Conservation (phyloP, 1,284 basidiomycete genomes). For the Phylloporus sp. region DNA sequence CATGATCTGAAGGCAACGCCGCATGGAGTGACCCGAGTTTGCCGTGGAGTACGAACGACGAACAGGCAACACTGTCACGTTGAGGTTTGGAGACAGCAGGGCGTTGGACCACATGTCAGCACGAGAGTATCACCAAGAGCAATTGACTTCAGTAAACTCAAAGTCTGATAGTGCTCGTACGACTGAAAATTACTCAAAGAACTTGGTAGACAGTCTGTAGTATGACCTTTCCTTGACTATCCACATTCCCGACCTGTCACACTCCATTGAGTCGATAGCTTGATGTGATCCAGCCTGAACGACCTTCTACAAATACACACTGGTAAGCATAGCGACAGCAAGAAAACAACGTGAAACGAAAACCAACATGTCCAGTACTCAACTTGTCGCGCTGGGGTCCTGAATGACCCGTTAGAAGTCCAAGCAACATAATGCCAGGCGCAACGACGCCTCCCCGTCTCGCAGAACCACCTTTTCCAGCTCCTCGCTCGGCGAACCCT, state of each 20-base stretch:
- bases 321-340: not conserved
- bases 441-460: slow-evolving; percentile 32
- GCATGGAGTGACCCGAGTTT: slow-evolving; percentile 76
- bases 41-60: slow-evolving; percentile 80
- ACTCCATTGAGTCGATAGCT: no score
- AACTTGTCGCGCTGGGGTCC: slow-evolving; percentile 15
- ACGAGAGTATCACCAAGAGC: slow-evolving; percentile 45
- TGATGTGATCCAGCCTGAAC: no score
- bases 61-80: slow-evolving; percentile 66
- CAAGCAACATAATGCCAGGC: slow-evolving; percentile 32
- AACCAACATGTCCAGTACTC: not conserved
- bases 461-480: slow-evolving; percentile 31
- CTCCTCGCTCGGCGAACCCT: slow-evolving; percentile 24
- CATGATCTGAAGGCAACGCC: slow-evolving; percentile 86
- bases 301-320: no score
- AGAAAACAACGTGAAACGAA: no score
- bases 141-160: slow-evolving; percentile 70
- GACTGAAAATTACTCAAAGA: not conserved
- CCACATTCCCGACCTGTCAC: no score
- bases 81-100: slow-evolving; percentile 71
- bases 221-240: no score
- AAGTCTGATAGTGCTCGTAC: slow-evolving; percentile 11
- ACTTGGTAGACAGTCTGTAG: not conserved
- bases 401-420: slow-evolving; percentile 28
- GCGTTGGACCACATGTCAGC: slow-evolving; percentile 50